Evolutionary conservation across 371 early-diverging fungal species (phyloP).

Genomic region (Mortierella sp.): DNA sequence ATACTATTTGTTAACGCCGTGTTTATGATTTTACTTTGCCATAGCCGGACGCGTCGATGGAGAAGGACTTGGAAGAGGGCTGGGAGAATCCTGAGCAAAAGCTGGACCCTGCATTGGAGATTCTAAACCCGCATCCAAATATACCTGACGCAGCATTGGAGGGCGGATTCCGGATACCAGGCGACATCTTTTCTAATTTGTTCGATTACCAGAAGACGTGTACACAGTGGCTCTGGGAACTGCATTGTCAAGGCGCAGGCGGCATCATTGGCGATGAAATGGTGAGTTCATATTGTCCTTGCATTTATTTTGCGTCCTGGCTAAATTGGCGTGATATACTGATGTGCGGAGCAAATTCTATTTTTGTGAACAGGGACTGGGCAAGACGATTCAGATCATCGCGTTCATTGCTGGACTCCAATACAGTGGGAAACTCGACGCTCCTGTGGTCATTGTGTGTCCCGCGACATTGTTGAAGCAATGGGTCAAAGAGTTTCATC

Average conservation of each 20-base stretch:
- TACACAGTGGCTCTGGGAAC: slow-evolving; percentile 93
- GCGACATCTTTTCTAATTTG: slow-evolving; percentile 86
- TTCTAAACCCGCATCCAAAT: slow-evolving; percentile 71
- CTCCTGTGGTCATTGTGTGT: slow-evolving; percentile 87
- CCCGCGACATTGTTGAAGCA: slow-evolving; percentile 97
- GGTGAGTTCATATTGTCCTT: slow-evolving; percentile 58
- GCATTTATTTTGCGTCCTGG: background rate
- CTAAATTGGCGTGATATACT: background rate
- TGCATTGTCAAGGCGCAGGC: slow-evolving; percentile 90
- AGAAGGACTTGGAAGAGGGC: slow-evolving; percentile 32
- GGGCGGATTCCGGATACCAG: slow-evolving; percentile 80
- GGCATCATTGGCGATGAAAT: slow-evolving; percentile 99
- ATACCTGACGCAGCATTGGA: slow-evolving; percentile 74
- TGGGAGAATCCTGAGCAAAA: slow-evolving; percentile 43
- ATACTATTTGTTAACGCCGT: background rate
- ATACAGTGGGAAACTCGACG: slow-evolving; percentile 69
- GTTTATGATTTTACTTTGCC: background rate
- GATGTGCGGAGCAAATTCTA: slow-evolving; percentile 9
- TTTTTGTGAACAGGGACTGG: slow-evolving; percentile 79
- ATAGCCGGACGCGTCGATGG: slow-evolving; percentile 36
- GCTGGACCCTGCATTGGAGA: slow-evolving; percentile 66
- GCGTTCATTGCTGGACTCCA: slow-evolving; percentile 83
- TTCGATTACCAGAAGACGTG: slow-evolving; percentile 95
- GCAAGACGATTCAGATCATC: slow-evolving; percentile 97
- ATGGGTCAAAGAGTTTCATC: slow-evolving; percentile 97